Conservation (phyloP, 2,329 filamentous ascomycete genomes). For the Colletotrichum zoysiae region DNA sequence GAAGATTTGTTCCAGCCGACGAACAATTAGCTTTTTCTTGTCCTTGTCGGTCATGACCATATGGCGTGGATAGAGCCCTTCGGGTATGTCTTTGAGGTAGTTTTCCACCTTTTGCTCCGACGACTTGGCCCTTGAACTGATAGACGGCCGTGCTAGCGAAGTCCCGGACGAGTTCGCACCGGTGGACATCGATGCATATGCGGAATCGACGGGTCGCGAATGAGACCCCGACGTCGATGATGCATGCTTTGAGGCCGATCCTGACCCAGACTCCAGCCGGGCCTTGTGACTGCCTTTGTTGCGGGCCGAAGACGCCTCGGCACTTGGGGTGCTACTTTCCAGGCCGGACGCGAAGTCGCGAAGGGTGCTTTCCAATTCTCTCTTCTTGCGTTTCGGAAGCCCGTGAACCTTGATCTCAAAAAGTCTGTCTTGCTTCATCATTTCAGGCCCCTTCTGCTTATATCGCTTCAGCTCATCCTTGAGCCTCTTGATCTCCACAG, state of each 20-base stretch:
- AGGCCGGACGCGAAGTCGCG: conserved; percentile 72
- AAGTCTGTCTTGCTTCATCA: conserved; percentile 79
- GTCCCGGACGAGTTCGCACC: conserved; percentile 60
- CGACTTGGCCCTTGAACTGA: conserved; percentile 54
- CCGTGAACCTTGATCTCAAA: conserved; percentile 88
- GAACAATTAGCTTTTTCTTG: conserved; percentile 82
- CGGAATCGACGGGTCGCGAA: conserved; percentile 68
- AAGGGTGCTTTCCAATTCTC: conserved; percentile 80
- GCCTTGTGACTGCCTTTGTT: conserved; percentile 58
- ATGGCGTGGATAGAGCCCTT: conserved; percentile 73
- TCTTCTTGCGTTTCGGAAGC: conserved; percentile 77
- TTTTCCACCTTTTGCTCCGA: conserved; percentile 73
- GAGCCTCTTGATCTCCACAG: conserved; percentile 83
- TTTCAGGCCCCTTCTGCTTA: conserved; percentile 74
- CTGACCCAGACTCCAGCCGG: conserved; percentile 57
- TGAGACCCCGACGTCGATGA: conserved; percentile 67
- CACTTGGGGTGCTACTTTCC: conserved; percentile 49
- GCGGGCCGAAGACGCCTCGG: conserved; percentile 63
- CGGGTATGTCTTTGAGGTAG: conserved; percentile 79
- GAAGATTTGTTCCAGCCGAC: conserved; percentile 83
- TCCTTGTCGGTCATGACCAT: conserved; percentile 76
- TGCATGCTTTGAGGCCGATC: conserved; percentile 63
- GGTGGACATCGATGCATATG: conserved; percentile 76
- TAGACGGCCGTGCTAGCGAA: conserved; percentile 53
- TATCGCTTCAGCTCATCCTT: conserved; percentile 80